phyloP scores from a whole-genome alignment of 768 basidiomycete species.

The Suillus fuscotomentosus region DNA sequence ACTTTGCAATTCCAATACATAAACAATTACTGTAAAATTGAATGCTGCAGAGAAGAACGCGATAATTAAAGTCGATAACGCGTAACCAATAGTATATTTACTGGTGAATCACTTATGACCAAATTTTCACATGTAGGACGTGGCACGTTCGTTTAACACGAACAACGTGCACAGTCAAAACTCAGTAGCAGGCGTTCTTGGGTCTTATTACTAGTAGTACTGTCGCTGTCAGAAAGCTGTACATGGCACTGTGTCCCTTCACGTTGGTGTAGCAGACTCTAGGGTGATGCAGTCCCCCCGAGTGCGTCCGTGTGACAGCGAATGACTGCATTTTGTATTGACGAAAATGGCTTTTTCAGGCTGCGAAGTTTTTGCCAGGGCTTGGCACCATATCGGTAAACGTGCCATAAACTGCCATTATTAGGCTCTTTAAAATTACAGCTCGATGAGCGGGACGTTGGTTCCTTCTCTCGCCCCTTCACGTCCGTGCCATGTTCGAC shows the following conservation, averaged over 20 bases:
- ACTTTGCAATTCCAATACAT: too few relatives aligned
- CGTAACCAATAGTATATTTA: too few relatives aligned
- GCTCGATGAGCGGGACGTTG: neutral
- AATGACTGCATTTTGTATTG: too few relatives aligned
- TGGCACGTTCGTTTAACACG: neutral
- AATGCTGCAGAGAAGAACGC: too few relatives aligned
- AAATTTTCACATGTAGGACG: neutral
- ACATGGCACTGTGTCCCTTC: neutral
- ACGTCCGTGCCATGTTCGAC: neutral
- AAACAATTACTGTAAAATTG: too few relatives aligned
- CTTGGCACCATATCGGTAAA: neutral
- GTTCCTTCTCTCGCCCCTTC: neutral
- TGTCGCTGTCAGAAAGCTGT: neutral
- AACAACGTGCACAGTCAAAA: neutral
- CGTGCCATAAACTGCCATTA: slow-evolving; percentile 1
- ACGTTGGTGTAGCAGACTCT: neutral
- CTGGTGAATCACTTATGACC: neutral
- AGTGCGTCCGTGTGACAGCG: neutral
- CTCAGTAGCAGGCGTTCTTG: neutral
- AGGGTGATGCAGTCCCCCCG: neutral
- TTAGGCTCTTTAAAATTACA: neutral
- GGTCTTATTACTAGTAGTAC: neutral
- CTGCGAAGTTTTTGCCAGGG: too few relatives aligned
- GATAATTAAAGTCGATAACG: too few relatives aligned
- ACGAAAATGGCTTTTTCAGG: too few relatives aligned